Conservation (phyloP, 306 rosid species). For the Pyrus betulifolia region DNA sequence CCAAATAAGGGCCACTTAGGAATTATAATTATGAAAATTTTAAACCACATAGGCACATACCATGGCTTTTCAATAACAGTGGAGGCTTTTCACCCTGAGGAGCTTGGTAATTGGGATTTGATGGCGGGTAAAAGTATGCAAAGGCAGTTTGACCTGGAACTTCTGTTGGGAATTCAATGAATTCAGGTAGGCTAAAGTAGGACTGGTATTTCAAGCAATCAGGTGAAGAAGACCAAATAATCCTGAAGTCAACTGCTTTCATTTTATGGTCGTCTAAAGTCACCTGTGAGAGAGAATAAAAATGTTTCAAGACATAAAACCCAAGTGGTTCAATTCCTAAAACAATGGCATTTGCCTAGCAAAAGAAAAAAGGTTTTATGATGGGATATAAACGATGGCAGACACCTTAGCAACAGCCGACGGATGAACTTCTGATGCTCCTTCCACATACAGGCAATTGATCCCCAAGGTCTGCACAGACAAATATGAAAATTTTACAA, state of each 20-base stretch:
- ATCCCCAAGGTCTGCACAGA: constrained; percentile 51
- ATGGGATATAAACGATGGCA: neutral
- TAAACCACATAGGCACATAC: constrained; percentile 31
- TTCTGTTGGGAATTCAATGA: constrained; percentile 88
- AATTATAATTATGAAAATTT: neutral
- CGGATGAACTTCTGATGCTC: constrained; percentile 72
- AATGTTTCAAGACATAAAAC: neutral
- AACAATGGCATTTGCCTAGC: neutral
- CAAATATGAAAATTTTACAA: constrained; percentile 11
- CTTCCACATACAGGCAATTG: constrained; percentile 64
- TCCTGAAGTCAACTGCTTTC: constrained; percentile 47
- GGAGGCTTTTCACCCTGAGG: constrained; percentile 79
- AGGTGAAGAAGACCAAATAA: constrained; percentile 84
- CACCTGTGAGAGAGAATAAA: constrained; percentile 43
- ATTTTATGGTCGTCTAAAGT: constrained; percentile 46
- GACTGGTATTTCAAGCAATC: constrained; percentile 61
- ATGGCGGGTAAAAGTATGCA: constrained; percentile 85
- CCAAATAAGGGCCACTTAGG: neutral
- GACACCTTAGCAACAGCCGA: constrained; percentile 75
- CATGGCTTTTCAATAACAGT: constrained; percentile 74
- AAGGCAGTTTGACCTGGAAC: constrained; percentile 86
- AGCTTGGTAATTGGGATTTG: constrained; percentile 57
- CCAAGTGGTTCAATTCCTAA: neutral
- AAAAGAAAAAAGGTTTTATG: neutral
- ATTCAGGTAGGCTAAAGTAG: constrained; percentile 72